phyloP scores from a whole-genome alignment of 345 rosid species.

The Leavenworthia alabamica region DNA sequence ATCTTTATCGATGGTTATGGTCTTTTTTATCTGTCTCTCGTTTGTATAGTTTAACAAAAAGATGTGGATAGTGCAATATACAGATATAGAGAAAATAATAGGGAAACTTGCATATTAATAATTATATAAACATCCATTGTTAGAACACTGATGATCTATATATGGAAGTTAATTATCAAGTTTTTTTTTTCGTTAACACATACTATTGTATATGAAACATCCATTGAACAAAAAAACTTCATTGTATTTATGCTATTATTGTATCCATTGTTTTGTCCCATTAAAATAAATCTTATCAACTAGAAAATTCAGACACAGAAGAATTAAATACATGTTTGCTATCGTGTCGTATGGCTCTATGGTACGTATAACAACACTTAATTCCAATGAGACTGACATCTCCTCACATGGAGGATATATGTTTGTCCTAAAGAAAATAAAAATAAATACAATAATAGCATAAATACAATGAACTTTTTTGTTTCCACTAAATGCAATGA shows the following conservation, averaged over 20 bases:
- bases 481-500: slow-evolving; percentile 24
- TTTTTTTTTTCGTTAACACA: too few relatives aligned
- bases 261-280: too few relatives aligned
- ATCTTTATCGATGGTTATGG: not conserved
- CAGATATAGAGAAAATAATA: not conserved
- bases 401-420: slow-evolving; percentile 36
- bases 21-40: not conserved
- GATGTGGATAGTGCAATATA: not conserved
- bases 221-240: too few relatives aligned
- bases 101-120: not conserved
- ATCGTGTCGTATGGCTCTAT: too few relatives aligned
- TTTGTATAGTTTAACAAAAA: not conserved
- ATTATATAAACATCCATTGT: too few relatives aligned
- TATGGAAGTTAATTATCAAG: not conserved
- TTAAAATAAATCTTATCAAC: slow-evolving; percentile 16
- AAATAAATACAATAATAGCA: not conserved
- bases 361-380: too few relatives aligned
- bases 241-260: too few relatives aligned
- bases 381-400: slow-evolving; percentile 26
- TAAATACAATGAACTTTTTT: slow-evolving; percentile 22
- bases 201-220: too few relatives aligned
- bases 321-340: slow-evolving; percentile 15
- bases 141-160: not conserved
- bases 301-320: slow-evolving; percentile 2
- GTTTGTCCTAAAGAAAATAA: slow-evolving; percentile 22